phyloP scores from a whole-genome alignment of 2,329 filamentous ascomycete species.

The Xenoacremonium recifei region DNA sequence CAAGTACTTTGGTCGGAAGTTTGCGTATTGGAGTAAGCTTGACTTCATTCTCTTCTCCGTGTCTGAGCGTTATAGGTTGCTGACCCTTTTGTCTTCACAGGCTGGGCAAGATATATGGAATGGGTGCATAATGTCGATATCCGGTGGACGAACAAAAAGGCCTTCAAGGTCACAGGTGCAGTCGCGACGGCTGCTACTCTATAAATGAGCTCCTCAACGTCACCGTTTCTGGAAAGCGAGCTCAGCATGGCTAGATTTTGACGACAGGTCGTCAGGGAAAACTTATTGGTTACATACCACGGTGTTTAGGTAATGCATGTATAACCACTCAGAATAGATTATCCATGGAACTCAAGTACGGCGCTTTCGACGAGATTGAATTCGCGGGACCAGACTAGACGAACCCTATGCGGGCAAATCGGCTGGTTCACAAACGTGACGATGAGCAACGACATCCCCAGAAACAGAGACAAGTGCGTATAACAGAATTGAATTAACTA shows the following conservation, averaged over 20 bases:
- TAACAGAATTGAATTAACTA: too few relatives aligned
- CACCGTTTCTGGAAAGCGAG: too few relatives aligned
- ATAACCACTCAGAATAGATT: slow-evolving; percentile 15
- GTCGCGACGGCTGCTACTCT: slow-evolving; percentile 59
- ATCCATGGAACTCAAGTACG: too few relatives aligned
- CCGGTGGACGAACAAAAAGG: slow-evolving; percentile 58
- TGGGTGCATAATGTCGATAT: slow-evolving; percentile 87
- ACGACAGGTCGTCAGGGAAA: slow-evolving; percentile 2
- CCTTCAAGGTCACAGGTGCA: slow-evolving; percentile 62
- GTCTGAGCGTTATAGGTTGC: slow-evolving; percentile 5
- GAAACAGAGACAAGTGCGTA: too few relatives aligned
- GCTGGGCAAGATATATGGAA: slow-evolving; percentile 91
- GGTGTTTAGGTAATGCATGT: slow-evolving; percentile 20
- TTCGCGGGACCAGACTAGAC: too few relatives aligned
- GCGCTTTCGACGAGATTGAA: too few relatives aligned
- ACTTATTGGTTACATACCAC: slow-evolving; percentile 15
- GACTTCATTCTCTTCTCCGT: slow-evolving; percentile 1
- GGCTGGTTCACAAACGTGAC: too few relatives aligned
- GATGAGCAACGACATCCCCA: too few relatives aligned
- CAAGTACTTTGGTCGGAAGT: slow-evolving; percentile 92
- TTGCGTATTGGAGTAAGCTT: slow-evolving; percentile 88
- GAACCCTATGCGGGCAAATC: too few relatives aligned
- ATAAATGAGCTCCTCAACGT: slow-evolving; percentile 36
- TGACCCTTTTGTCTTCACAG: slow-evolving; percentile 42
- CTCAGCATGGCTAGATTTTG: too few relatives aligned